A percentile compares a stretch with the other conserved stretches of the same genome.
Evolutionary conservation across 208 protist species (phyloP).

Genomic region (Trypanosoma lewisi): DNA sequence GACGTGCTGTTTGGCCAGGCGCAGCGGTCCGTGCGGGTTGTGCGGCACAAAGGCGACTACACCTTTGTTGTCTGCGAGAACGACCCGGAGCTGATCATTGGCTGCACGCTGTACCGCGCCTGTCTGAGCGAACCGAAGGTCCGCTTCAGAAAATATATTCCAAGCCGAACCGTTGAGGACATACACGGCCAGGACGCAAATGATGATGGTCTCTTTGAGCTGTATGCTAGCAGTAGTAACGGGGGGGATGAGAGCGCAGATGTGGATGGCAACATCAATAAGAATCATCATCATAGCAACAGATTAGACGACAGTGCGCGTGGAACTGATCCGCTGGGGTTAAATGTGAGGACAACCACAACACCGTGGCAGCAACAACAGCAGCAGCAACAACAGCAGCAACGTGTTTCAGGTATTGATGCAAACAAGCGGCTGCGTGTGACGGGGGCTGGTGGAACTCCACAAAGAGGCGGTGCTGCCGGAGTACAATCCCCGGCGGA

Average conservation of each 20-base stretch:
- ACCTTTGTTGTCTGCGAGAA: conserved; percentile 75
- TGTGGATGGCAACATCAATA: background rate
- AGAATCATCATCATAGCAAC: too few species aligned
- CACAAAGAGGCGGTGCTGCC: background rate
- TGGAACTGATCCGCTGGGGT: background rate
- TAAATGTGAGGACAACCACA: background rate
- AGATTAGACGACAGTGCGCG: too few species aligned
- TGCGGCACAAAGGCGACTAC: conserved; percentile 78
- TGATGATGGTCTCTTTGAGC: conserved; percentile 11
- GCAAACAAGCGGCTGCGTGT: too few species aligned
- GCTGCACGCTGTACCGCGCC: conserved; percentile 82
- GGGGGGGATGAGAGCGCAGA: background rate
- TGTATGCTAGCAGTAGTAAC: background rate
- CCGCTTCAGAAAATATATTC: conserved; percentile 65
- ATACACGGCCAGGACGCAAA: background rate
- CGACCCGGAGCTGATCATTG: conserved; percentile 51
- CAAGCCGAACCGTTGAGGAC: background rate
- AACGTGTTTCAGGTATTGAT: too few species aligned
- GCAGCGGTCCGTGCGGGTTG: conserved; percentile 60
- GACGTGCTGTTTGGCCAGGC: conserved; percentile 63
- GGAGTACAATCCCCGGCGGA: background rate
- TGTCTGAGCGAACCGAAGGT: conserved; percentile 81
- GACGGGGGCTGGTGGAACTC: too few species aligned
- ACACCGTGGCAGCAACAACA: too few species aligned
- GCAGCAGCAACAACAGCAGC: too few species aligned